Conservation (phyloP, 176 grass and related monocot species). For the Eleusine coracana region DNA sequence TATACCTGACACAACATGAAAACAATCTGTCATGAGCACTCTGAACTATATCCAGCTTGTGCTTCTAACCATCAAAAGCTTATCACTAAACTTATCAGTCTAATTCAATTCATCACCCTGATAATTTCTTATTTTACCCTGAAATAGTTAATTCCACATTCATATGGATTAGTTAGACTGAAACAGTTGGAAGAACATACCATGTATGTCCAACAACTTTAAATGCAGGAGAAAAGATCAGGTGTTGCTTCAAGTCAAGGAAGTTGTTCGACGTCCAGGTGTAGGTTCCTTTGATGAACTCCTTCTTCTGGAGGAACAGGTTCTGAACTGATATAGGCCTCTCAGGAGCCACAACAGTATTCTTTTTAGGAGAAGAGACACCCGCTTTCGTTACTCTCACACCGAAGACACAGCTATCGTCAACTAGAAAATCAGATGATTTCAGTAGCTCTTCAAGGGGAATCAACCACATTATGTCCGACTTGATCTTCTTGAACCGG, state of each 20-base stretch:
- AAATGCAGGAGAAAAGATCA: slow-evolving; percentile 31
- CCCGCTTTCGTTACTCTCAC: slow-evolving; percentile 30
- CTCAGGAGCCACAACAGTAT: background rate
- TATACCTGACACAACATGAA: background rate
- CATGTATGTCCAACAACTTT: slow-evolving; percentile 26
- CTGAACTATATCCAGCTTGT: too few relatives aligned
- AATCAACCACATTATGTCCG: slow-evolving; percentile 12
- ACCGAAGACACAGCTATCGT: slow-evolving; percentile 34
- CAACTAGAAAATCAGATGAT: slow-evolving; percentile 39
- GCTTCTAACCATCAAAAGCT: background rate
- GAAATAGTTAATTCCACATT: background rate
- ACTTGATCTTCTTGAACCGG: background rate
- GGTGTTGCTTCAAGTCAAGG: background rate
- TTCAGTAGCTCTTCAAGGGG: slow-evolving; percentile 32
- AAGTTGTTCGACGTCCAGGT: slow-evolving; percentile 36
- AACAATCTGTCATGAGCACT: background rate
- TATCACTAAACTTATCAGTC: too few relatives aligned
- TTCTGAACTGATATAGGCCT: slow-evolving; percentile 1
- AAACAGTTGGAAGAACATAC: slow-evolving; percentile 1
- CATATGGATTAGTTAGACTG: background rate
- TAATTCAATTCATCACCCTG: background rate
- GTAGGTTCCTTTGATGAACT: slow-evolving; percentile 33
- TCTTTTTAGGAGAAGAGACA: slow-evolving; percentile 16
- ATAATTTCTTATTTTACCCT: background rate
- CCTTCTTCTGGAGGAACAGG: slow-evolving; percentile 40